phyloP scores from a whole-genome alignment of 306 rosid genomes.

The Malus asiatica region DNA sequence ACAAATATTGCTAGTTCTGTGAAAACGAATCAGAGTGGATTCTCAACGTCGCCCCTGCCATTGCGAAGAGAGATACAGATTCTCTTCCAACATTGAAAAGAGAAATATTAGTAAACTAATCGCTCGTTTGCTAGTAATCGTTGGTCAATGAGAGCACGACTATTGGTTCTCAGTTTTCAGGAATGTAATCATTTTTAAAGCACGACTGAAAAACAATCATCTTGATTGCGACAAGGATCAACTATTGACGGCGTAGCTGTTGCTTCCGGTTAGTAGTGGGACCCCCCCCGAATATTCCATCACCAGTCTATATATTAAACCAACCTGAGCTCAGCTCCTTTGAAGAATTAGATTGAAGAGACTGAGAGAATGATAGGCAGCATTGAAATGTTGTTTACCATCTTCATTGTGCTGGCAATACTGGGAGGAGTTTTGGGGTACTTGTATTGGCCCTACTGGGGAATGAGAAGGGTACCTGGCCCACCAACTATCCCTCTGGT shows the following conservation, averaged over 20 bases:
- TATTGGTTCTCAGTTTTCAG: constrained; percentile 30
- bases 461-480: constrained; percentile 78
- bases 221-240: background rate
- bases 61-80: background rate
- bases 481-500: constrained; percentile 69
- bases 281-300: constrained; percentile 7
- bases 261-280: background rate
- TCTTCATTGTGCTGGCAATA: constrained; percentile 34
- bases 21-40: background rate
- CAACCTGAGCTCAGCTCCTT: background rate
- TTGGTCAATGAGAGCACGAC: background rate
- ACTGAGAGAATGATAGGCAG: background rate
- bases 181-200: background rate
- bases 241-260: background rate
- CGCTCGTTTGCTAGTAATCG: too few species aligned
- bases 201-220: constrained; percentile 29
- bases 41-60: background rate
- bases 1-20: background rate
- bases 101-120: too few species aligned
- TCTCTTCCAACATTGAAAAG: too few species aligned
- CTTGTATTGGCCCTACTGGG: constrained; percentile 69
- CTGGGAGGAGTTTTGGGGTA: constrained; percentile 44
- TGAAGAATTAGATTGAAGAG: background rate
- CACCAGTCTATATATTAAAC: background rate
- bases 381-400: constrained; percentile 11